Percentiles rank a stretch among this genome's conserved stretches.
phyloP scores from a whole-genome alignment of 768 basidiomycete genomes.

The Chlorophyllum brunneum region DNA sequence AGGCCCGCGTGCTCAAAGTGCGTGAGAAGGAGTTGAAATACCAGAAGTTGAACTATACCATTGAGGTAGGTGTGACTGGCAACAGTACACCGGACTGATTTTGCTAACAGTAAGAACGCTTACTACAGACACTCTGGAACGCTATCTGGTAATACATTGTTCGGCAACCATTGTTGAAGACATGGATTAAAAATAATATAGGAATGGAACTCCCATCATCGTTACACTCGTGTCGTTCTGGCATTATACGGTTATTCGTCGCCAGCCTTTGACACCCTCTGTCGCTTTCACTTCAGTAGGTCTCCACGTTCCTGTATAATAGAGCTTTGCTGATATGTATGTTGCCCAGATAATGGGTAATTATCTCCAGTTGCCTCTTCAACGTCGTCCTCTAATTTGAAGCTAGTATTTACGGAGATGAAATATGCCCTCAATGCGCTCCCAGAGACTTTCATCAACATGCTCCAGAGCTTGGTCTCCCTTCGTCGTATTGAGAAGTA shows the following conservation, averaged over 20 bases:
- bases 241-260: constrained; percentile 71
- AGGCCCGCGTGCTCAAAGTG: constrained; percentile 65
- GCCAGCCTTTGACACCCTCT: constrained; percentile 71
- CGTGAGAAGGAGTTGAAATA: constrained; percentile 80
- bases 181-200: constrained; percentile 16
- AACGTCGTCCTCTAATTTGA: not conserved
- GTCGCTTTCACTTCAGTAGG: constrained; percentile 74
- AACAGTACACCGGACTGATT: too few species aligned
- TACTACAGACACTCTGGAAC: constrained; percentile 41
- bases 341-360: constrained; percentile 13
- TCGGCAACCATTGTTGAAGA: not conserved
- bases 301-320: constrained; percentile 12
- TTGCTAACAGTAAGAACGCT: too few species aligned
- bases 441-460: constrained; percentile 88
- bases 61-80: constrained; percentile 50
- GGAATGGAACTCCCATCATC: constrained; percentile 62
- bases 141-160: constrained; percentile 35
- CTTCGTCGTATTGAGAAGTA: constrained; percentile 91
- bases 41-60: constrained; percentile 82
- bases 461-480: constrained; percentile 84
- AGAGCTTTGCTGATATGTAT: not conserved
- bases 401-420: constrained; percentile 80
- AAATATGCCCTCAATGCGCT: constrained; percentile 84
- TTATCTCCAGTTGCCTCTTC: not conserved
- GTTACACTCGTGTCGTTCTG: constrained; percentile 62